A percentile compares a stretch with the other conserved stretches of the same genome.
These are phyloP conservation scores for Beauveria sp. DNA, from an alignment of 2,329 filamentous ascomycete genomes.

Conservation along the genomic window DNA sequence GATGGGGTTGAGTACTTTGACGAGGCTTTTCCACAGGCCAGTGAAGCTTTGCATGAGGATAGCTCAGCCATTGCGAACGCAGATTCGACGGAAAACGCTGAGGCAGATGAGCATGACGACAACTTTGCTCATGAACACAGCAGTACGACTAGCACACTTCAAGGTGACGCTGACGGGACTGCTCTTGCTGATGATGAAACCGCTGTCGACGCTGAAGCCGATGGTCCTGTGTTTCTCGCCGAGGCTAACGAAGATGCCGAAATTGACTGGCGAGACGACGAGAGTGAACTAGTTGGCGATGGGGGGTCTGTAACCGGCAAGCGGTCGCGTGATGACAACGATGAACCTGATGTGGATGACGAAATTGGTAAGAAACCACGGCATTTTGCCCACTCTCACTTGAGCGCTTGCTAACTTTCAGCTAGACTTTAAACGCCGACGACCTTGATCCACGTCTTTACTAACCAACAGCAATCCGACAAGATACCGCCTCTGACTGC, in stretches of 20 bases:
- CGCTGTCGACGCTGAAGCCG: constrained; percentile 16
- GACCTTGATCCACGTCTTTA: constrained; percentile 23
- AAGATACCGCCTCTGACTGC: not conserved
- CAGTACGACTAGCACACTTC: constrained; percentile 26
- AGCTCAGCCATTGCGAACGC: not conserved
- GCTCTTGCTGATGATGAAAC: constrained; percentile 17
- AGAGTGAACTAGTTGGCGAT: constrained; percentile 16
- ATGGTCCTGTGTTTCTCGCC: constrained; percentile 15
- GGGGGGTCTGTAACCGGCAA: constrained; percentile 19
- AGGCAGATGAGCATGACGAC: constrained; percentile 15
- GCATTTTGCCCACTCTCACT: not conserved
- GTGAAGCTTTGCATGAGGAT: constrained; percentile 2
- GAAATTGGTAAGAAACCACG: constrained; percentile 22
- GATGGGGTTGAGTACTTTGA: constrained; percentile 12
- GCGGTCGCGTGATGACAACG: constrained; percentile 23
- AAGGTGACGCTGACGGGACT: constrained; percentile 24
- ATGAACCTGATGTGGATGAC: constrained; percentile 24
- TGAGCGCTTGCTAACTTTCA: constrained; percentile 22
- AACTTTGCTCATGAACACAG: constrained; percentile 15
- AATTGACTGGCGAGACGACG: constrained; percentile 25
- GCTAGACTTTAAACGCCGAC: constrained; percentile 45
- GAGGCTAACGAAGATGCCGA: constrained; percentile 19
- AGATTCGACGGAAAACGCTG: constrained; percentile 15
- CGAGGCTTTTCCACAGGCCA: constrained; percentile 14
- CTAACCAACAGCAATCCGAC: constrained; percentile 15